phyloP scores from a whole-genome alignment of 1,284 basidiomycete species.

The Phellopilus nigrolimitatus region DNA sequence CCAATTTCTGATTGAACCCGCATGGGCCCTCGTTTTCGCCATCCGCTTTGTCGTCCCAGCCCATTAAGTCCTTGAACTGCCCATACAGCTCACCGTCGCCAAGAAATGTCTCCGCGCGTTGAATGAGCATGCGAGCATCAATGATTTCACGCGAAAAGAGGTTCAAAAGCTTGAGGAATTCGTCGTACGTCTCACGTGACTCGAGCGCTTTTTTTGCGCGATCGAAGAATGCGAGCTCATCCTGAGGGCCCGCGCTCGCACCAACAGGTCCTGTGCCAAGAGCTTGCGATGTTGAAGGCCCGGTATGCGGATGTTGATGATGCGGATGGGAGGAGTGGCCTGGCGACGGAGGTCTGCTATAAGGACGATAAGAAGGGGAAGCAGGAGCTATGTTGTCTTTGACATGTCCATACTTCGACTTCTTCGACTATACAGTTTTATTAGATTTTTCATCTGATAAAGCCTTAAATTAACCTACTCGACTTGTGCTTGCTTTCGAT shows the following conservation, averaged over 20 bases:
- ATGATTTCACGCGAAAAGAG: slow-evolving; percentile 87
- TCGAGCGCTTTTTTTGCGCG: slow-evolving; percentile 79
- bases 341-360: slow-evolving; percentile 20
- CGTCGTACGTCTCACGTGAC: slow-evolving; percentile 70
- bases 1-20: slow-evolving; percentile 68
- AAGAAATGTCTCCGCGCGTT: slow-evolving; percentile 78
- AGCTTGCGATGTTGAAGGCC: slow-evolving; percentile 24
- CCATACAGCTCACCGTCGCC: slow-evolving; percentile 75
- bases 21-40: slow-evolving; percentile 71
- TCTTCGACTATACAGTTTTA: slow-evolving; percentile 25
- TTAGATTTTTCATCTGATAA: slow-evolving; percentile 7
- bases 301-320: slow-evolving; percentile 15
- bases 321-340: slow-evolving; percentile 14
- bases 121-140: slow-evolving; percentile 78
- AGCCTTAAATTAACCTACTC: slow-evolving; percentile 3
- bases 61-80: slow-evolving; percentile 86
- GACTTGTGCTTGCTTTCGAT: slow-evolving; percentile 22
- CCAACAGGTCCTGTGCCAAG: slow-evolving; percentile 26
- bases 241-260: slow-evolving; percentile 45
- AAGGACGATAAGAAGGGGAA: slow-evolving; percentile 20
- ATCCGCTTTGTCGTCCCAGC: slow-evolving; percentile 66
- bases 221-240: slow-evolving; percentile 93
- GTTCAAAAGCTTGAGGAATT: slow-evolving; percentile 80
- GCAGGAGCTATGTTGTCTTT: slow-evolving; percentile 20
- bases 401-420: slow-evolving; percentile 26